A percentile compares a stretch with the other conserved stretches of the same genome.
phyloP scores from a whole-genome alignment of 1,284 basidiomycete species.

The Ustilago nuda region DNA sequence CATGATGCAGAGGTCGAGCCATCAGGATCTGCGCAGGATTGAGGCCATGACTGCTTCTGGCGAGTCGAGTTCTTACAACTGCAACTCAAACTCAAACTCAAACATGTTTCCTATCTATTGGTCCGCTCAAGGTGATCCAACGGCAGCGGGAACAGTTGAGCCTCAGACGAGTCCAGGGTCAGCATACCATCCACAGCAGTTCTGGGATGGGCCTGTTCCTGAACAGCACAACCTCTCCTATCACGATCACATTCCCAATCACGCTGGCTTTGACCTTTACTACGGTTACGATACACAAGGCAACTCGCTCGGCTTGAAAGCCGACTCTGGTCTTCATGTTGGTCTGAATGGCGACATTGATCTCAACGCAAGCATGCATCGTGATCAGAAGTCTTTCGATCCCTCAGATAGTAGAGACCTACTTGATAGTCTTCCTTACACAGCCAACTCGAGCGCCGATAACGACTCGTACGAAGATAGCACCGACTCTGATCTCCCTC shows the following conservation, averaged over 20 bases:
- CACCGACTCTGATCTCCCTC: constrained; percentile 47
- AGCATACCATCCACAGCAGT: constrained; percentile 16
- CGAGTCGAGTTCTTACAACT: constrained; percentile 3
- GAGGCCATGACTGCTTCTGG: constrained; percentile 7
- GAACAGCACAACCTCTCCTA: constrained; percentile 16
- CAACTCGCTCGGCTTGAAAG: constrained; percentile 33
- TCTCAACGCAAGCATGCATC: constrained; percentile 13
- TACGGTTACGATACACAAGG: constrained; percentile 21
- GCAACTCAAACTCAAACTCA: constrained; percentile 2
- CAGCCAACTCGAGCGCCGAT: constrained; percentile 19
- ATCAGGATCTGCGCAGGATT: constrained; percentile 28
- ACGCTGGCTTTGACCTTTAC: constrained; percentile 29
- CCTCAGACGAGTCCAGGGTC: constrained; percentile 7
- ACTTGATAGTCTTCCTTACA: constrained; percentile 37
- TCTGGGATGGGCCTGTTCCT: constrained; percentile 18
- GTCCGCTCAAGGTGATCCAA: constrained; percentile 14
- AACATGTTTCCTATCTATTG: constrained; percentile 24
- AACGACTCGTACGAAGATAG: constrained; percentile 51
- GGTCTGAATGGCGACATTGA: constrained; percentile 32
- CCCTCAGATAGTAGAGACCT: constrained; percentile 26
- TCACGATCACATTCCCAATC: constrained; percentile 16
- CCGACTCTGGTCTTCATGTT: constrained; percentile 24
- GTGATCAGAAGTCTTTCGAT: constrained; percentile 18
- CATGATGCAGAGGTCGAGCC: constrained; percentile 33
- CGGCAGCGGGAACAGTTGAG: constrained; percentile 3